Percentiles rank a stretch among this genome's conserved stretches.
phyloP scores from a whole-genome alignment of 192 early-diverging fungal genomes.

The Backusella macrospora region DNA sequence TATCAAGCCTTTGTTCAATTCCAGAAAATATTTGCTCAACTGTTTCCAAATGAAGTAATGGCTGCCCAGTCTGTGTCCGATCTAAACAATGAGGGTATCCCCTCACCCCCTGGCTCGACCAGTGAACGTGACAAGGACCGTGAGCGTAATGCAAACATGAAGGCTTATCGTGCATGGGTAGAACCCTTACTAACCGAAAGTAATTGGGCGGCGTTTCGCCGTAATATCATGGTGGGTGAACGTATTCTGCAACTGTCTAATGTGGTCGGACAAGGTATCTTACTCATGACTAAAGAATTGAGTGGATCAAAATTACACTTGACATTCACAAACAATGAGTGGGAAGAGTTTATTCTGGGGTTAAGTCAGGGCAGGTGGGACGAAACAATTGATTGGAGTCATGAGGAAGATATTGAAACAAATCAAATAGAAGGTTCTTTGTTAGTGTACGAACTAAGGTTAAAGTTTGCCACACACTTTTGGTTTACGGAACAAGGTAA shows the following conservation, averaged over 20 bases:
- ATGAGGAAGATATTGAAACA: not conserved
- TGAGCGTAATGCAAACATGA: slow-evolving; percentile 41
- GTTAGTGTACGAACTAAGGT: slow-evolving; percentile 28
- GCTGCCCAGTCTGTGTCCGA: not conserved
- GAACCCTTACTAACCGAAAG: slow-evolving; percentile 34
- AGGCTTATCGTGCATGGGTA: slow-evolving; percentile 37
- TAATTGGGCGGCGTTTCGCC: slow-evolving; percentile 45
- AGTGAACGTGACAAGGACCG: slow-evolving; percentile 27
- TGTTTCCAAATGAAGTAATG: slow-evolving; percentile 31
- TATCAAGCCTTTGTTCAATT: slow-evolving; percentile 44
- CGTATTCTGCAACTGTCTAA: slow-evolving; percentile 41
- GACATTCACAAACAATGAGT: slow-evolving; percentile 44
- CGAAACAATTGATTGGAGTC: slow-evolving; percentile 29
- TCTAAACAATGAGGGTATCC: not conserved
- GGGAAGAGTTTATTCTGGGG: slow-evolving; percentile 30
- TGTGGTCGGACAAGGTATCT: slow-evolving; percentile 44
- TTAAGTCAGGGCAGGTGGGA: slow-evolving; percentile 31
- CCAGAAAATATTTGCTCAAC: slow-evolving; percentile 28
- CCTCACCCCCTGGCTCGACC: not conserved
- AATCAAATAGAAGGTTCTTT: slow-evolving; percentile 12
- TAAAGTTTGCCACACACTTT: slow-evolving; percentile 27
- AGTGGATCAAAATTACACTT: slow-evolving; percentile 46
- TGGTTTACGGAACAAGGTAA: slow-evolving; percentile 28
- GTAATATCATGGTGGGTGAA: slow-evolving; percentile 44
- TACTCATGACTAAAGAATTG: slow-evolving; percentile 50